Base-by-base conservation (phyloP, 768 basidiomycete genomes). In the Suillus subalutaceus region DNA sequence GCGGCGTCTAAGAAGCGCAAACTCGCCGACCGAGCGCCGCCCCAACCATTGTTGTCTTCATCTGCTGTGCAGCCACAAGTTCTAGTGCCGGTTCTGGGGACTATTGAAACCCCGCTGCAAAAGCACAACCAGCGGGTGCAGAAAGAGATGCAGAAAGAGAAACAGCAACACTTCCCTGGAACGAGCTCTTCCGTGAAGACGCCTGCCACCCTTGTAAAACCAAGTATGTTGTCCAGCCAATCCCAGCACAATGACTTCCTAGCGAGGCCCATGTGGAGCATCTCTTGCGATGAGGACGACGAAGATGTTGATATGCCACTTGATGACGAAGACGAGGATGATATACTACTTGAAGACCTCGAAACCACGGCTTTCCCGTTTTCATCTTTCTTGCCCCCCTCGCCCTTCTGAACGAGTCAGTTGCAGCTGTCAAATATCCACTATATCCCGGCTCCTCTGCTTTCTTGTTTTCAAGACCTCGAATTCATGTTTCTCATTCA, bases 391-490 rank as follows among this genome's bases (percentile, higher is more conserved):
- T 35, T 12, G 1, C 30, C 16, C 16, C 55, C 20, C 20, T 56
- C 32, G 20, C 55, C 55, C 35, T n/a, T 13, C 55, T 56, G 35
- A 56, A 12, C 32, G 35, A 56, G 20, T n/a, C 35, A 12, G 4
- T 32, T 18, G 32, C 53, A 35, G 53, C 9, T 35, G 2, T 37
- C 35, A 13, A 56, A 56, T 12, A 35, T 10, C 20, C 6, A 35
- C 6, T 20, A 37, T n/a, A 35, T 56, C 20, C 35, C 53, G 18
- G 3, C 16, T 35, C 16, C 30, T 32, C 53, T 18, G 30, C 16
- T 55, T 55, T 55, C 30, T 55, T 55, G 53, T 16, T 55, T 55
- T 32, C 53, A 55, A 18, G 53, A 30, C 53, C 53, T 55, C 52
- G 15, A 40, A 58, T n/a, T 32, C 53, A 35, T 55, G 15, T 35